These are phyloP conservation scores for Picea sitchensis DNA, from an alignment of 75 land plant genomes.

Conservation along the genomic window DNA sequence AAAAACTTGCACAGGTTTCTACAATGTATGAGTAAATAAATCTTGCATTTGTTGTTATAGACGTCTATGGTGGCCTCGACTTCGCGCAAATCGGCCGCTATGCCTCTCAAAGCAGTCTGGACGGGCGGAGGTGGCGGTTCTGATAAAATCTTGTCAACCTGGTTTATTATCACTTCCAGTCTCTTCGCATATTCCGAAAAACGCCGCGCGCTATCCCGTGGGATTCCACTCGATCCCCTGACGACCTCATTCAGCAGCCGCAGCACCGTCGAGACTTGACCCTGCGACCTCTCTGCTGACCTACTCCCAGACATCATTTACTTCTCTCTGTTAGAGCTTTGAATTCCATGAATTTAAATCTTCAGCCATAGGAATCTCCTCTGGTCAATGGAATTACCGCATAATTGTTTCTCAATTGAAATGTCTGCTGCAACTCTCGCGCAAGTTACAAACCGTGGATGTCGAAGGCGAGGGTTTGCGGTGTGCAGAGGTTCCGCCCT, in stretches of 20 bases:
- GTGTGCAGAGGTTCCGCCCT: too few relatives aligned
- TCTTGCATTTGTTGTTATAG: constrained; percentile 27
- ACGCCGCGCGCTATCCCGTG: constrained; percentile 25
- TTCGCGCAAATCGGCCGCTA: constrained; percentile 25
- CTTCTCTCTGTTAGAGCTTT: too few relatives aligned
- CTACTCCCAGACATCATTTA: too few relatives aligned
- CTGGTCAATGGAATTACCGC: too few relatives aligned
- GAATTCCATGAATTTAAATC: too few relatives aligned
- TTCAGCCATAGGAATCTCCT: too few relatives aligned
- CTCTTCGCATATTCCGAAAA: constrained; percentile 25
- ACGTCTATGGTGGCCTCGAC: constrained; percentile 6
- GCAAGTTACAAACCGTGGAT: too few relatives aligned
- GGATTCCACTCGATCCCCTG: constrained; percentile 13
- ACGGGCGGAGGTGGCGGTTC: constrained; percentile 24
- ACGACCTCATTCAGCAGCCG: constrained; percentile 17
- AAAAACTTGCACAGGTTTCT: constrained; percentile 12
- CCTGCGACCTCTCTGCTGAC: constrained; percentile 17
- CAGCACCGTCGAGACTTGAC: constrained; percentile 17
- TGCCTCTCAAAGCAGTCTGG: constrained; percentile 37
- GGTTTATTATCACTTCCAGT: constrained; percentile 26
- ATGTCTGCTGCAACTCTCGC: too few relatives aligned
- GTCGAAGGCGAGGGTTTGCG: too few relatives aligned
- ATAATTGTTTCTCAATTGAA: too few relatives aligned
- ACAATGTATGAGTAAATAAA: constrained; percentile 34
- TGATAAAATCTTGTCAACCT: constrained; percentile 15